These are phyloP conservation scores for Carex cristatella DNA, from an alignment of 176 grass and related monocot genomes.

Conservation along the genomic window DNA sequence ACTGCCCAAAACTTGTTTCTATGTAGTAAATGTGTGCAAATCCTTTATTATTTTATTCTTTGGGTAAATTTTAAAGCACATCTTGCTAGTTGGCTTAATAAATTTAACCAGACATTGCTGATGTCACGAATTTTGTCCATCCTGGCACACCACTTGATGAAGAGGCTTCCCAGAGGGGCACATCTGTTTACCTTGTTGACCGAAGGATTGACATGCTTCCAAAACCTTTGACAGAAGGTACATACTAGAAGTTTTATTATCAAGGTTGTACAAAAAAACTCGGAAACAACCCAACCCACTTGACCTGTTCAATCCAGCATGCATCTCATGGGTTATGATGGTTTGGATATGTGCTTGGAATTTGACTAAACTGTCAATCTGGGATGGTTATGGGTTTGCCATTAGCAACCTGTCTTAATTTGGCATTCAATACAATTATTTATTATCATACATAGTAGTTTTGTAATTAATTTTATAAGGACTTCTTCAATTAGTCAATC, in stretches of 20 bases:
- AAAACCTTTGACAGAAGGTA: constrained; percentile 98
- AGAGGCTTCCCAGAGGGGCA: constrained; percentile 80
- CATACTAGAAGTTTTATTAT: neutral
- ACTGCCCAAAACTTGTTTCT: neutral
- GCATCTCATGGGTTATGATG: neutral
- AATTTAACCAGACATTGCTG: constrained; percentile 78
- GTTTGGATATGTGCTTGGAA: neutral
- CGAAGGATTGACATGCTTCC: constrained; percentile 98
- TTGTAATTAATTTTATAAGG: neutral
- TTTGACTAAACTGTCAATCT: neutral
- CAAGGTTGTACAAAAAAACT: neutral
- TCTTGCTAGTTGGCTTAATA: constrained; percentile 1
- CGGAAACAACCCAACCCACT: neutral
- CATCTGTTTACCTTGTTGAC: constrained; percentile 99
- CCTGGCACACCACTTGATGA: constrained; percentile 92
- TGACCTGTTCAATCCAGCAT: neutral
- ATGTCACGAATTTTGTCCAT: constrained; percentile 95
- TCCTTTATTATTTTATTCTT: neutral
- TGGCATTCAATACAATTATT: neutral
- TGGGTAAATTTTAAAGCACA: neutral
- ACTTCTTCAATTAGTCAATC: neutral
- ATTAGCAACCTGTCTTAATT: neutral
- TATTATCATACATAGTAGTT: neutral
- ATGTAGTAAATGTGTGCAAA: neutral
- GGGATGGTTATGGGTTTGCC: neutral